phyloP scores from a whole-genome alignment of 768 basidiomycete species.

The Mycena rebaudengoi region DNA sequence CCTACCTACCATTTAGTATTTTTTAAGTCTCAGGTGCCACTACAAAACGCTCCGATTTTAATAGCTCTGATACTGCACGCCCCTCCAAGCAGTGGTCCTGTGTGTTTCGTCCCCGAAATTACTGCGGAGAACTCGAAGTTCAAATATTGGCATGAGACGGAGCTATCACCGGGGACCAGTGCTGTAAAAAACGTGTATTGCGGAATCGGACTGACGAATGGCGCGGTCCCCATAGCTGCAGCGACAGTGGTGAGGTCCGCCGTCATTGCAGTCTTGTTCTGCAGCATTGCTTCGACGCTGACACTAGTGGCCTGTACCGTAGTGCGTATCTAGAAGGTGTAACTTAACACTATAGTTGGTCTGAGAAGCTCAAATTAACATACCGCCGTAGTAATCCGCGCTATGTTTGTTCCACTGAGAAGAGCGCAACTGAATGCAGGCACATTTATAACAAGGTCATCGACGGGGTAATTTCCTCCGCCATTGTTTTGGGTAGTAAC shows the following conservation, averaged over 20 bases:
- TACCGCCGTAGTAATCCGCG: slow-evolving; percentile 18
- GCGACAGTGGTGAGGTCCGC: slow-evolving; percentile 17
- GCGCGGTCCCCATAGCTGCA: slow-evolving; percentile 12
- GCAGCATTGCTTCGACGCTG: slow-evolving; percentile 14
- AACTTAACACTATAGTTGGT: too few species aligned
- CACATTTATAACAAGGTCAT: slow-evolving; percentile 11
- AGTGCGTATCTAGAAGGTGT: slow-evolving; percentile 1
- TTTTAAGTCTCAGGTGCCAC: too few species aligned
- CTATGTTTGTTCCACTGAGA: slow-evolving; percentile 8
- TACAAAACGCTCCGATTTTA: background rate
- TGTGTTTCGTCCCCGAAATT: background rate
- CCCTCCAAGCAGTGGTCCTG: slow-evolving; percentile 15
- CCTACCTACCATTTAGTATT: too few species aligned
- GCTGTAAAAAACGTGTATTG: slow-evolving; percentile 14
- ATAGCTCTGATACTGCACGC: background rate
- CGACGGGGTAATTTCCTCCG: slow-evolving; percentile 17
- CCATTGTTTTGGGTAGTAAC: slow-evolving; percentile 17
- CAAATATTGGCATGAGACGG: slow-evolving; percentile 11
- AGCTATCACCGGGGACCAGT: slow-evolving; percentile 11
- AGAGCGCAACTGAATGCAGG: slow-evolving; percentile 8
- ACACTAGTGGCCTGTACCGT: slow-evolving; percentile 13
- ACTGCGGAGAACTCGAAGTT: slow-evolving; percentile 15
- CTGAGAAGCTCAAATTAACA: too few species aligned
- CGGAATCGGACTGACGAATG: slow-evolving; percentile 12
- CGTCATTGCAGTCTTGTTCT: slow-evolving; percentile 4